Base-by-base conservation (phyloP, 768 basidiomycete species). In the Rhizopogon salebrosus region DNA sequence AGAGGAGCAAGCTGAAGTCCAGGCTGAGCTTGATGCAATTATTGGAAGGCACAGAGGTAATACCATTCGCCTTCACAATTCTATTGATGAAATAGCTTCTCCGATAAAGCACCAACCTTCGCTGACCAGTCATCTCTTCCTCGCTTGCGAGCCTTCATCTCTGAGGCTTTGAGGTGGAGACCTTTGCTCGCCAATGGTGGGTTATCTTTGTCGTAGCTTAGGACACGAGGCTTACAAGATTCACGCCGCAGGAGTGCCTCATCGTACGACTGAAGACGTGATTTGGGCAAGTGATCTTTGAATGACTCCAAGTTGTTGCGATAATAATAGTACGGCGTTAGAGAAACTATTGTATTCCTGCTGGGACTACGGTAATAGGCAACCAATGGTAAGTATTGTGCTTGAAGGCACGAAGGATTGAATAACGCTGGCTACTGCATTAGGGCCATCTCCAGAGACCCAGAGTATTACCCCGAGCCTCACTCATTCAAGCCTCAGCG, bases 121-220 rank as follows among this genome's bases (percentile, higher is more conserved):
- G 61, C 58, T 1, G 76, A 76, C 42, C 54, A 58, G 52, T 52
- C 63, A 0, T 20, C 51, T 13, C 66, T 76, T 11, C 69, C 70
- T 6, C 70, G 69, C 23, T 64, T 75, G 0, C 62, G 60, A 2
- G 72, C 74, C 0, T 75, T 73, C 42, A 57, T 72, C 16, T 63
- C 60, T 4, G 74, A 75, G 54, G 52, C 57, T 1, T 62, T 65
- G 55, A 59, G 72, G 10, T 72, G 72, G 72, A 56, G 72, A 20
- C 64, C 70, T 0, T 52, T 68, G 0, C 46, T 54, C 1, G 54
- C 64, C 0, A 40, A 55, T 6, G 71, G 75, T 72, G 4, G 5
- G n/a, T n/a, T 6, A 29, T 29, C 8, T 29, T 29, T 2, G 8
- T 29, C 9, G 27, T 29, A 11, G 31, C 18, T 41, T 42, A 13